Evolutionary conservation across 441 rosid species (phyloP), one percentile per base, ranked within the genome.

Genomic region (Capsella rubella): DNA sequence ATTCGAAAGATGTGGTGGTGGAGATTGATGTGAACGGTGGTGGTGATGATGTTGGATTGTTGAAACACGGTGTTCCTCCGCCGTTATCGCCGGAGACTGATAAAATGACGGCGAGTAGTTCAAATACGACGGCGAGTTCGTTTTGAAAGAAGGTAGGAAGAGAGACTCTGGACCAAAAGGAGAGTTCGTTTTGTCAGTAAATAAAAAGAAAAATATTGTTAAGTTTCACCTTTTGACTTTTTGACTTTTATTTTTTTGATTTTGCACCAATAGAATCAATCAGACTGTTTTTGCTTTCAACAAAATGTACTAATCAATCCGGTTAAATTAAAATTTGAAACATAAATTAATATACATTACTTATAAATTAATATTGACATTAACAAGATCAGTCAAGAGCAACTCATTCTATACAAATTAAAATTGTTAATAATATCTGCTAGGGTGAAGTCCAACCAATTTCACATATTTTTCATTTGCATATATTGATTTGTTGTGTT

Each of bases 21-120:
- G 85, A 91, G 63, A 82, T 84, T 28, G 73, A 63, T 32, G 80
- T 72, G 1, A 47, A 15, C 25, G 45, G 42, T 3, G 13, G 57
- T 3, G 57, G 68, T 43, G 93, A 84, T 37, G 84, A 82, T 32
- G 82, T 73, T 54, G 87, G 82, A 45, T 82, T 86, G 45, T 56
- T 84, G 72, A 84, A 79, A 73, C 55, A 77, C 5, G 49, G 51
- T 5, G 73, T 71, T 62, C 57, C 72, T 69, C 83, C 86, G 76
- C 84, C 85, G 31, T 21, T 83, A 37, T 89, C 98, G 11, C 89
- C 93, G 1, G 86, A 68, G 61, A 84, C 82, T 16, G 87, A 83
- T 31, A 83, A 84, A 67, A 47, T 8, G 51, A 47, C 51, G 82
- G 87, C 83, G 69, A 87, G 86, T 76, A 68, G 75, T 76, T 84